Evolutionary conservation across 306 rosid genomes (phyloP).

Genomic region (Prunus armeniaca): DNA sequence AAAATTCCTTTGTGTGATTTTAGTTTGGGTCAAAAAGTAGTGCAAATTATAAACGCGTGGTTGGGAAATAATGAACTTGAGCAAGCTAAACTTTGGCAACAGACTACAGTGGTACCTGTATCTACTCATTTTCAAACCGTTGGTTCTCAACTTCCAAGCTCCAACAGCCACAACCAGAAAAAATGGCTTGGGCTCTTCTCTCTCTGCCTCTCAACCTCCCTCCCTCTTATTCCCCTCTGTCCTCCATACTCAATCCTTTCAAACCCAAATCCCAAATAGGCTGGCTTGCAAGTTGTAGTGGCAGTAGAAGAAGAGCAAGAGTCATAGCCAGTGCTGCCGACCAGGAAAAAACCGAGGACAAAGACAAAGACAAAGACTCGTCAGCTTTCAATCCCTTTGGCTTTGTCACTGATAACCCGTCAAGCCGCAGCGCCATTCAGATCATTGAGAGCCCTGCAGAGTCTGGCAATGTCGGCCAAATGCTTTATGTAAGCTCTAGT

Average conservation of each 20-base stretch:
- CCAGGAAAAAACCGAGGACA: conserved; percentile 24
- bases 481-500: conserved; percentile 65
- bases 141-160: conserved; percentile 16
- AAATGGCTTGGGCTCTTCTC: conserved; percentile 39
- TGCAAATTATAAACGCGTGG: too few relatives aligned
- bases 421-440: conserved; percentile 90
- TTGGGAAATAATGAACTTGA: too few relatives aligned
- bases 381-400: conserved; percentile 82
- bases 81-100: not conserved
- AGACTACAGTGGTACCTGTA: not conserved
- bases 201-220: conserved; percentile 49
- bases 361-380: conserved; percentile 33
- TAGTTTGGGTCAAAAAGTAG: too few relatives aligned
- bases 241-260: conserved; percentile 22
- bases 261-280: not conserved
- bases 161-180: conserved; percentile 25
- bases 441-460: conserved; percentile 79
- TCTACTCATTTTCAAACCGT: not conserved
- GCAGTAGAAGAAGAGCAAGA: conserved; percentile 1
- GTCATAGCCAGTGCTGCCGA: conserved; percentile 56
- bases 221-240: conserved; percentile 22
- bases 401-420: conserved; percentile 91
- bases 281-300: conserved; percentile 4
- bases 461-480: conserved; percentile 95
- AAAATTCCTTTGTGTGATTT: too few relatives aligned